phyloP scores from a whole-genome alignment of 768 basidiomycete genomes.

The Suillus paluster region DNA sequence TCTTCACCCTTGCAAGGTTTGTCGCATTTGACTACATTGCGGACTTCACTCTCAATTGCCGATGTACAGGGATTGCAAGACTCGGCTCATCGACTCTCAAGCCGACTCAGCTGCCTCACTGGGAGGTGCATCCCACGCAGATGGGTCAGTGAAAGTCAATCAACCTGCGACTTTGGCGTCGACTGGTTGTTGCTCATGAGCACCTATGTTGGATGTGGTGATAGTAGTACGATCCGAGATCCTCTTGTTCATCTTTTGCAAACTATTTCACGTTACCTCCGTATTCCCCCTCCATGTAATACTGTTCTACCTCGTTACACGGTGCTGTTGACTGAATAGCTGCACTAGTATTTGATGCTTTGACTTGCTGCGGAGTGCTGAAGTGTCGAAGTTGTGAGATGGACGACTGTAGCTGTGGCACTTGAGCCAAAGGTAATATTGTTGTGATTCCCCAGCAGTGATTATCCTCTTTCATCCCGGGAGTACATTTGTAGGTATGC shows the following conservation, averaged over 20 bases:
- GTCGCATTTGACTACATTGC: constrained; percentile 28
- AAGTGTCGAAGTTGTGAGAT: not conserved
- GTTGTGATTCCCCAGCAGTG: too few relatives aligned
- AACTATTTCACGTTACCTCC: constrained; percentile 8
- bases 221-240: not conserved
- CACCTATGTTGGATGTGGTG: not conserved
- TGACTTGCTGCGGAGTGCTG: not conserved
- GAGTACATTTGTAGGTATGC: too few relatives aligned
- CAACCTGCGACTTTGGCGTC: constrained; percentile 53
- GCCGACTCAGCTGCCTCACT: constrained; percentile 56
- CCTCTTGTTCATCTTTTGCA: constrained; percentile 8
- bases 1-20: constrained; percentile 95
- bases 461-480: too few relatives aligned
- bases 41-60: not conserved
- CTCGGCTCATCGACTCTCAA: constrained; percentile 94
- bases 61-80: constrained; percentile 86
- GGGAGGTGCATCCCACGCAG: constrained; percentile 41
- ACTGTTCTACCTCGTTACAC: not conserved
- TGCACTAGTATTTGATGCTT: not conserved
- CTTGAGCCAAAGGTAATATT: too few relatives aligned
- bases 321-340: constrained; percentile 3
- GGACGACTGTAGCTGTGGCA: too few relatives aligned
- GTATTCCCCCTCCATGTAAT: constrained; percentile 11
- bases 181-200: constrained; percentile 59
- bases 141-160: constrained; percentile 69